These are phyloP conservation scores for Dothistroma pini DNA, from an alignment of 2,329 filamentous ascomycete genomes.

Conservation along the genomic window DNA sequence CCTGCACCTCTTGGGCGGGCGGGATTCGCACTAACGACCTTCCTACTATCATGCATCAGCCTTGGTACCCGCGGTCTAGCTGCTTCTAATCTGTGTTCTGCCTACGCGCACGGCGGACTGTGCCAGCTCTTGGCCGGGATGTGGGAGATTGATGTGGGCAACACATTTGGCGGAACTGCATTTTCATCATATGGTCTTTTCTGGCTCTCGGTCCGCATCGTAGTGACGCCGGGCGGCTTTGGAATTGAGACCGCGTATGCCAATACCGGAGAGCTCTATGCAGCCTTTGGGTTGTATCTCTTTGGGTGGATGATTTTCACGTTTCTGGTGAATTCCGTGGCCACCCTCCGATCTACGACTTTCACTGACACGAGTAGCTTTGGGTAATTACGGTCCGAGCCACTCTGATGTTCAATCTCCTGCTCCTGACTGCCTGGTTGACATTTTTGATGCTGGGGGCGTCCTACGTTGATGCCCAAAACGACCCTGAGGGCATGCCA, in stretches of 20 bases:
- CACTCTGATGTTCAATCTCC: constrained; percentile 6
- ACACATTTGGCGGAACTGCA: constrained; percentile 10
- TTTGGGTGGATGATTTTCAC: constrained; percentile 11
- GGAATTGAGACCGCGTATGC: constrained; percentile 4
- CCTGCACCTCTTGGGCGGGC: constrained; percentile 5
- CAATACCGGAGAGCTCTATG: constrained; percentile 8
- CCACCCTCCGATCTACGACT: neutral
- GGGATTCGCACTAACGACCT: constrained; percentile 10
- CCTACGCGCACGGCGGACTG: constrained; percentile 6
- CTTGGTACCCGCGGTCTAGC: constrained; percentile 5
- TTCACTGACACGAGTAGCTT: neutral
- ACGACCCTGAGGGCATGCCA: constrained; percentile 1
- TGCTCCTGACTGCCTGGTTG: constrained; percentile 9
- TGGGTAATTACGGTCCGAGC: constrained; percentile 6
- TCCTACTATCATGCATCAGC: constrained; percentile 7
- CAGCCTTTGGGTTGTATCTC: constrained; percentile 8
- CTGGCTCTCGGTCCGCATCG: constrained; percentile 10
- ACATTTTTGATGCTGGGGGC: constrained; percentile 7
- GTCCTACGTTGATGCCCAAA: constrained; percentile 9
- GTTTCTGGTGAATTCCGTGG: neutral
- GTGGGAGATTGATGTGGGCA: constrained; percentile 9
- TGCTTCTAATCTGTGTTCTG: constrained; percentile 1
- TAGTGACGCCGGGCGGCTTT: constrained; percentile 6
- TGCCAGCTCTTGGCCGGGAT: constrained; percentile 7
- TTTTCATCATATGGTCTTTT: constrained; percentile 8